phyloP scores from a whole-genome alignment of 116 monocot species.

The Zostera marina region DNA sequence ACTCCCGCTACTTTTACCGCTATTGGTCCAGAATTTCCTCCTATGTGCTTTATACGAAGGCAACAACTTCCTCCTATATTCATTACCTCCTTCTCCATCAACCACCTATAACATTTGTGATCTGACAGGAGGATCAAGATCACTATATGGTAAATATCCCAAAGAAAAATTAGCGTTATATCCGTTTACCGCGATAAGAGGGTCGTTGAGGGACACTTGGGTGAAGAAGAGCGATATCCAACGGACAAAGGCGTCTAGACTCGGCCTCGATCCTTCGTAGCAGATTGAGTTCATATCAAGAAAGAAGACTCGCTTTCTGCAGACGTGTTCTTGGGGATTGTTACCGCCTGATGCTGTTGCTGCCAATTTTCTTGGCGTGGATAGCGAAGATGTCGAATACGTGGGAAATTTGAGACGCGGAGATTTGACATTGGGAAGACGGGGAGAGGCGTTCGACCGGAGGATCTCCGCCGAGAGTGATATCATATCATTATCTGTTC shows the following conservation, averaged over 20 bases:
- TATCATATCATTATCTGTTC: too few species aligned
- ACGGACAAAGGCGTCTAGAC: slow-evolving; percentile 46
- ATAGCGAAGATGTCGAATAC: too few species aligned
- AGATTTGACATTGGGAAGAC: too few species aligned
- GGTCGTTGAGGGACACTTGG: slow-evolving; percentile 48
- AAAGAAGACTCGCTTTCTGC: slow-evolving; percentile 35
- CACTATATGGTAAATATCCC: neutral
- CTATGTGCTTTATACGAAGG: slow-evolving; percentile 89
- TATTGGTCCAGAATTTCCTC: slow-evolving; percentile 14
- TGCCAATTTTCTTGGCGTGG: too few species aligned
- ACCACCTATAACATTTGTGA: slow-evolving; percentile 32
- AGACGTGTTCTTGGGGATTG: neutral
- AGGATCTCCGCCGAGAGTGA: too few species aligned
- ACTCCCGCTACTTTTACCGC: slow-evolving; percentile 1
- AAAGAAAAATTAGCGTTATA: neutral
- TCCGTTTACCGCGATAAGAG: slow-evolving; percentile 59
- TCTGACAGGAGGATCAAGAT: neutral
- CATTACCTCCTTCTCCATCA: slow-evolving; percentile 75
- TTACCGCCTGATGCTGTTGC: neutral
- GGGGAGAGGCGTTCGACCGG: too few species aligned
- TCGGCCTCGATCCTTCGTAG: slow-evolving; percentile 41
- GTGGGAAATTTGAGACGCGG: too few species aligned
- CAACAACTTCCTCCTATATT: slow-evolving; percentile 58
- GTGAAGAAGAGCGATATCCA: slow-evolving; percentile 82
- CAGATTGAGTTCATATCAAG: slow-evolving; percentile 85